phyloP scores from a whole-genome alignment of 352 stramenopile genomes.

The Globisporangium solare region DNA sequence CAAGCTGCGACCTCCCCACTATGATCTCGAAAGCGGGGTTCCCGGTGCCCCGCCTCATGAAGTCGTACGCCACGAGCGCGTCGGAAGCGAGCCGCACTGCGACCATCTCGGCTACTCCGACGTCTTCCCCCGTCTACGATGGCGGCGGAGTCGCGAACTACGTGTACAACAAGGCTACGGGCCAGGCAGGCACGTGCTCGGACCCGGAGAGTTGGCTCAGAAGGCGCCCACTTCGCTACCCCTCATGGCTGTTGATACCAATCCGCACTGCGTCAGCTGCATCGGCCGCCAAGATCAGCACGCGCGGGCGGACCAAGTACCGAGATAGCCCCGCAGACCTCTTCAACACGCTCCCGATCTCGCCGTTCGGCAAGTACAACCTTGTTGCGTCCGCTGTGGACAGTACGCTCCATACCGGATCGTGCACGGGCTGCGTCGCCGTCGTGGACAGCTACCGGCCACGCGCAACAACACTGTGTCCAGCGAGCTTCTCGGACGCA shows the following conservation, averaged over 20 bases:
- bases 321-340: neutral
- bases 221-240: slow-evolving; percentile 7
- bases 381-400: slow-evolving; percentile 37
- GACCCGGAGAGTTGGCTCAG: slow-evolving; percentile 10
- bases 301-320: slow-evolving; percentile 3
- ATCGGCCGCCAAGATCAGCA: neutral
- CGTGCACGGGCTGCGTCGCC: slow-evolving; percentile 40
- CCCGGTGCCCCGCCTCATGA: slow-evolving; percentile 11
- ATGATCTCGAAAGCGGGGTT: neutral
- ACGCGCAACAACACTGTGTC: slow-evolving; percentile 30
- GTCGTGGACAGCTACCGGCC: slow-evolving; percentile 50
- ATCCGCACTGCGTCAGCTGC: neutral
- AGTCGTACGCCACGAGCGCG: neutral
- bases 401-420: slow-evolving; percentile 19
- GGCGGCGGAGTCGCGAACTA: slow-evolving; percentile 3
- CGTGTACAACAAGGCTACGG: neutral
- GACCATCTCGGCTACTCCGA: neutral
- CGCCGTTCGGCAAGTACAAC: slow-evolving; percentile 45
- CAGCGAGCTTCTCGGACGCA: slow-evolving; percentile 20
- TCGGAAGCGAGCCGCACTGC: neutral
- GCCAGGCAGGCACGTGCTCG: slow-evolving; percentile 1
- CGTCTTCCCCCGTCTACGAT: slow-evolving; percentile 9
- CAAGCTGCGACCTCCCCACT: slow-evolving; percentile 4
- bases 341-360: slow-evolving; percentile 2
- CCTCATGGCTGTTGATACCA: neutral